These are phyloP conservation scores for Oryza punctata DNA, from an alignment of 176 grass and related monocot species.

Conservation along the genomic window DNA sequence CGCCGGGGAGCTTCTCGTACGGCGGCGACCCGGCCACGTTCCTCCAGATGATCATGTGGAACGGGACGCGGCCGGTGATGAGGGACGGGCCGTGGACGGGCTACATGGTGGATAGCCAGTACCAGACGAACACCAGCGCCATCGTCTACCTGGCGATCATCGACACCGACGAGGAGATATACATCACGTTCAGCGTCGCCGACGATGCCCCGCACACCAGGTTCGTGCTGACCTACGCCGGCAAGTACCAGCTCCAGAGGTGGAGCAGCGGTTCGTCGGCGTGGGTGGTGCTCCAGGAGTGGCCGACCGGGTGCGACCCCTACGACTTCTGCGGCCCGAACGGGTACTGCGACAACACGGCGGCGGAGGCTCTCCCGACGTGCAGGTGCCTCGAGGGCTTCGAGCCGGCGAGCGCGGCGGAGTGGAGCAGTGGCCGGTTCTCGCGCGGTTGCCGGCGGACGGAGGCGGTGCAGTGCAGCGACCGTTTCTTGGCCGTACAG, in stretches of 20 bases:
- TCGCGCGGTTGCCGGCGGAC: slow-evolving; percentile 50
- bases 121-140: background rate
- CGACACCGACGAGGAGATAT: slow-evolving; percentile 1
- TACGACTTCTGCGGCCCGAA: slow-evolving; percentile 40
- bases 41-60: slow-evolving; percentile 42
- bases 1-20: slow-evolving; percentile 49
- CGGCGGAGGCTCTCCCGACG: background rate
- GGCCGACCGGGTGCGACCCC: slow-evolving; percentile 16
- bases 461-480: slow-evolving; percentile 19
- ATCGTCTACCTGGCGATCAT: background rate
- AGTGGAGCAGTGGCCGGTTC: background rate
- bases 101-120: background rate
- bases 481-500: slow-evolving; percentile 32
- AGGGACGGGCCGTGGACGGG: slow-evolving; percentile 39
- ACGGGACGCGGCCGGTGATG: background rate
- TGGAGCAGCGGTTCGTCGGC: background rate
- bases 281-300: background rate
- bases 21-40: slow-evolving; percentile 41
- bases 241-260: slow-evolving; percentile 12
- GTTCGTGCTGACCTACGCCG: slow-evolving; percentile 31
- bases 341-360: slow-evolving; percentile 40
- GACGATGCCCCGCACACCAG: slow-evolving; percentile 13
- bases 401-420: slow-evolving; percentile 21
- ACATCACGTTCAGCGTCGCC: background rate
- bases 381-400: slow-evolving; percentile 54